Percentiles rank a stretch among this genome's conserved stretches.
Conservation (phyloP, 177 flowering plant genomes). For the Telopea speciosissima region DNA sequence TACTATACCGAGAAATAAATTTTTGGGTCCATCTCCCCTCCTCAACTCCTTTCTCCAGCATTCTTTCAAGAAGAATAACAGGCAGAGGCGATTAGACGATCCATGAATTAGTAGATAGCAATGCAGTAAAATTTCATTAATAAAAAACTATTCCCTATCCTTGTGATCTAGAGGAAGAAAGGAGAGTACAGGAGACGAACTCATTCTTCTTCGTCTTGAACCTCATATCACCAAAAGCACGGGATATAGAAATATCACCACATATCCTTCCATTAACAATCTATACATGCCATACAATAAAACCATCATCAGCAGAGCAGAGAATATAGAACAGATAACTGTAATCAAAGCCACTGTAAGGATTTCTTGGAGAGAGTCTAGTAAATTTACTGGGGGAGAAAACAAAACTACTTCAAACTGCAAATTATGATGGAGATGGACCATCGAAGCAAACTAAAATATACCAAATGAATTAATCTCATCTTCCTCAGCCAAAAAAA, state of each 20-base stretch:
- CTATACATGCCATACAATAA: constrained; percentile 26
- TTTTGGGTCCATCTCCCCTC: constrained; percentile 87
- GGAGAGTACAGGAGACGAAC: constrained; percentile 43
- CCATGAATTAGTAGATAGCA: background rate
- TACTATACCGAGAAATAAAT: constrained; percentile 67
- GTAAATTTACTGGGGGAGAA: no score
- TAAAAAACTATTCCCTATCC: background rate
- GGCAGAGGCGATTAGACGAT: constrained; percentile 2
- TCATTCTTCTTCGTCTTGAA: constrained; percentile 92
- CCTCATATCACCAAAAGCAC: constrained; percentile 95
- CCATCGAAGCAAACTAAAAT: no score
- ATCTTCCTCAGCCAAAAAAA: no score
- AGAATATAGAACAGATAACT: no score
- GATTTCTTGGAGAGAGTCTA: no score
- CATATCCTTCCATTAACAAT: constrained; percentile 88
- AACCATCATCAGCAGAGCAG: background rate
- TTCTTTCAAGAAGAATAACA: constrained; percentile 37
- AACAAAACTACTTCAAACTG: no score
- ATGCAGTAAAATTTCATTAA: background rate
- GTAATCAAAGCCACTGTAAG: no score
- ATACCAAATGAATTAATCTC: no score
- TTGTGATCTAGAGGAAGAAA: constrained; percentile 15
- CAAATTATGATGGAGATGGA: no score
- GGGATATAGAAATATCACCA: constrained; percentile 89
- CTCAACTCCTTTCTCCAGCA: constrained; percentile 76